A percentile compares a stretch with the other conserved stretches of the same genome.
These are phyloP conservation scores for Globisporangium perplexum DNA, from an alignment of 352 stramenopile species.

Conservation along the genomic window DNA sequence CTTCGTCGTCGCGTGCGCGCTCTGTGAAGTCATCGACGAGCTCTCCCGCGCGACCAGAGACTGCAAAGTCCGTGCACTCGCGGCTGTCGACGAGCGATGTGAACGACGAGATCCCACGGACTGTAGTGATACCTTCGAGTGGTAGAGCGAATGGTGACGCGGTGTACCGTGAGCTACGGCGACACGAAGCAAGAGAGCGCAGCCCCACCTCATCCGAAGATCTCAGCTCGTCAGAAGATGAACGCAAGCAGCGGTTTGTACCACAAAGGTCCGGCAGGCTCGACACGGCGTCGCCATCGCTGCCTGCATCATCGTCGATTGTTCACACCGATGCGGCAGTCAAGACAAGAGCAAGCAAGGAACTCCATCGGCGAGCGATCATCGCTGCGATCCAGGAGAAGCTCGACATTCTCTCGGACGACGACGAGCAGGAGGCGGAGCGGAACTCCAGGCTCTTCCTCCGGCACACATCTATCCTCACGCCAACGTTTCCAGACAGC, in stretches of 20 bases:
- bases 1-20: not conserved
- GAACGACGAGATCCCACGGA: not conserved
- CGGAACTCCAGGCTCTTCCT: slow-evolving; percentile 35
- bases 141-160: not conserved
- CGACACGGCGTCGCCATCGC: not conserved
- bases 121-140: not conserved
- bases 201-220: not conserved
- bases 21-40: not conserved
- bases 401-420: slow-evolving; percentile 31
- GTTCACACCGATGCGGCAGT: not conserved
- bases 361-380: slow-evolving; percentile 25
- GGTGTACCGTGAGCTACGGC: not conserved
- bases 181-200: not conserved
- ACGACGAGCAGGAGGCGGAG: slow-evolving; percentile 26
- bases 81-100: not conserved
- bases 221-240: not conserved
- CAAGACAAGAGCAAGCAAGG: slow-evolving; percentile 3
- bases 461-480: slow-evolving; percentile 28
- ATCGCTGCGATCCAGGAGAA: slow-evolving; percentile 44
- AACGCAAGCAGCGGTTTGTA: not conserved
- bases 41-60: not conserved
- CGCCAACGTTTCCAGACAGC: not conserved
- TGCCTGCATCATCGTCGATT: not conserved
- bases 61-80: not conserved
- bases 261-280: not conserved